Conservation (phyloP, 2,329 filamentous ascomycete genomes). For the Botrytis byssoidea region DNA sequence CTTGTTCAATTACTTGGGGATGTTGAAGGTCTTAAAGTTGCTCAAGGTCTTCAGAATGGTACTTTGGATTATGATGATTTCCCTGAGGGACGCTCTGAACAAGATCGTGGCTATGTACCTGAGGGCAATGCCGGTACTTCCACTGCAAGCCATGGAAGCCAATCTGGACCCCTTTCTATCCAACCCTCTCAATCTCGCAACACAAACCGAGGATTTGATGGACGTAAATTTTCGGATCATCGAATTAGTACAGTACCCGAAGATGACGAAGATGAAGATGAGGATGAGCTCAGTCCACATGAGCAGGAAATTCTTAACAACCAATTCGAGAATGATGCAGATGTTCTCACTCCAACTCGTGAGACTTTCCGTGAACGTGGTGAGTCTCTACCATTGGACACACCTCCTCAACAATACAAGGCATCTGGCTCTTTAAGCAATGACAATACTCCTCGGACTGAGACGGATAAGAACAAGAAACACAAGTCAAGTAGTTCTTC, state of each 20-base stretch:
- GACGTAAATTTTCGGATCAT: conserved; percentile 64
- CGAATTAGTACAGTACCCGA: conserved; percentile 90
- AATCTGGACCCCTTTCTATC: conserved; percentile 73
- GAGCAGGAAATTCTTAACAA: conserved; percentile 51
- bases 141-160: conserved; percentile 67
- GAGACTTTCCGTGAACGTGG: conserved; percentile 53
- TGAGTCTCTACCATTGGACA: conserved; percentile 54
- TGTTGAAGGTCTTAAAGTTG: conserved; percentile 76
- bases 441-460: conserved; percentile 71
- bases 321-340: conserved; percentile 58
- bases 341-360: conserved; percentile 59
- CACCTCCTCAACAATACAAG: conserved; percentile 54
- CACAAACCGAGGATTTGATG: conserved; percentile 41
- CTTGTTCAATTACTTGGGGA: conserved; percentile 88
- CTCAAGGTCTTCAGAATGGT: conserved; percentile 47
- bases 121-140: conserved; percentile 77
- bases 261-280: conserved; percentile 73
- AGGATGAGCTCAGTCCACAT: conserved; percentile 54
- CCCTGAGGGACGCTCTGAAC: conserved; percentile 61
- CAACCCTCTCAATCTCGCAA: conserved; percentile 47
- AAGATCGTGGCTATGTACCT: conserved; percentile 75
- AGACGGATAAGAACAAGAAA: conserved; percentile 71
- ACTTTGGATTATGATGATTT: conserved; percentile 70
- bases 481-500: conserved; percentile 84
- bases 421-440: conserved; percentile 55